These are phyloP conservation scores for Paramyrothecium roridum DNA, from an alignment of 2,329 filamentous ascomycete species.

Conservation along the genomic window DNA sequence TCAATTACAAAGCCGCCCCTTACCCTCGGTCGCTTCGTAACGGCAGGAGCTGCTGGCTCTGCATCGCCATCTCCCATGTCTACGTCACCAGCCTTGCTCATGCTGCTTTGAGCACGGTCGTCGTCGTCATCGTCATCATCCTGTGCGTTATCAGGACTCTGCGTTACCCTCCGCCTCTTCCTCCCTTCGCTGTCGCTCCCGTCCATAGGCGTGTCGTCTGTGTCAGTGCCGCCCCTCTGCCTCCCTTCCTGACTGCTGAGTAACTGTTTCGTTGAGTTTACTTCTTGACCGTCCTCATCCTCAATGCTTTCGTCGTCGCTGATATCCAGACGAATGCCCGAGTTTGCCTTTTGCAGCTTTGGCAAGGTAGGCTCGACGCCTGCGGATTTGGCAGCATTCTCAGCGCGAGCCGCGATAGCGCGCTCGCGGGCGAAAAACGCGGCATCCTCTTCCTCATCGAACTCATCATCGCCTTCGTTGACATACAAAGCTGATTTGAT, in stretches of 20 bases:
- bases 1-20: slow-evolving; percentile 56
- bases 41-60: slow-evolving; percentile 15
- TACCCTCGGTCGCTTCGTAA: slow-evolving; percentile 38
- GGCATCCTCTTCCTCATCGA: slow-evolving; percentile 66
- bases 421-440: slow-evolving; percentile 76
- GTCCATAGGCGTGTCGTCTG: slow-evolving; percentile 24
- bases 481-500: slow-evolving; percentile 86
- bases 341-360: slow-evolving; percentile 23
- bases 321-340: slow-evolving; percentile 18
- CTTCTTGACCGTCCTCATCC: slow-evolving; percentile 19
- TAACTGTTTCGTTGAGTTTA: slow-evolving; percentile 14
- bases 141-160: slow-evolving; percentile 12
- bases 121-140: slow-evolving; percentile 17
- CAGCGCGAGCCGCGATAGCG: slow-evolving; percentile 52
- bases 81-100: slow-evolving; percentile 17
- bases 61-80: slow-evolving; percentile 20
- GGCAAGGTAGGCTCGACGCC: slow-evolving; percentile 4
- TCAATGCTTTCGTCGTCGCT: slow-evolving; percentile 22
- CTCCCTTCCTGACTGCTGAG: slow-evolving; percentile 17
- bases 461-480: slow-evolving; percentile 82
- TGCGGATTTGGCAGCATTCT: slow-evolving; percentile 27
- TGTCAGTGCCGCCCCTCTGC: slow-evolving; percentile 16
- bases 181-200: slow-evolving; percentile 28
- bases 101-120: not conserved
- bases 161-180: slow-evolving; percentile 33